Evolutionary conservation across 2,329 filamentous ascomycete genomes (phyloP).

Genomic region (Talaromyces verruculosus): DNA sequence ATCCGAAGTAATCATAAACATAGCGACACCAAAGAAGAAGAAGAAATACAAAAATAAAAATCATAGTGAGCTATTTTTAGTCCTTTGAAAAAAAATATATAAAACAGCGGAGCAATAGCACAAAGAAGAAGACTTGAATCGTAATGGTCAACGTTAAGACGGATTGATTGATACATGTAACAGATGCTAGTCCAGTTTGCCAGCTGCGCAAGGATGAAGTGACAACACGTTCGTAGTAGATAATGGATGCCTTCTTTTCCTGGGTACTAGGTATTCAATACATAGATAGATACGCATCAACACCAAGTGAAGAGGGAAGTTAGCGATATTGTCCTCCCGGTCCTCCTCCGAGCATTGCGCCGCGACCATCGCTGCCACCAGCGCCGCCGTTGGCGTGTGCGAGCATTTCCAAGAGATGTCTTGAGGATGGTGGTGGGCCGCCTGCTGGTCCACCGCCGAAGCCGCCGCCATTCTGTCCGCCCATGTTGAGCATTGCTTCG

Average conservation of each 20-base stretch:
- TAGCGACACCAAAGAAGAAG: background rate
- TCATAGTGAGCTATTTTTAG: background rate
- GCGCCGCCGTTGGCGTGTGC: constrained; percentile 35
- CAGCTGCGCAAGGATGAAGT: background rate
- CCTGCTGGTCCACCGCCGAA: constrained; percentile 40
- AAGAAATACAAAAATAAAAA: background rate
- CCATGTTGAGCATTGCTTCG: constrained; percentile 41
- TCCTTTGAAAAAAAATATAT: background rate
- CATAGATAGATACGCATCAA: background rate
- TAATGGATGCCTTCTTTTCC: background rate
- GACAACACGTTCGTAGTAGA: background rate
- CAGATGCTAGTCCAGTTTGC: background rate
- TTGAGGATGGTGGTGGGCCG: constrained; percentile 39
- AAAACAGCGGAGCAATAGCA: background rate
- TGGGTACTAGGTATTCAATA: constrained; percentile 2
- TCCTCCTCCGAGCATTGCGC: constrained; percentile 37
- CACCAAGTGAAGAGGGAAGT: background rate
- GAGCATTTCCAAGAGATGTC: constrained; percentile 48
- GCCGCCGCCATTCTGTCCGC: constrained; percentile 34
- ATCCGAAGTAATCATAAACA: background rate
- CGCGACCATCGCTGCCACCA: constrained; percentile 30
- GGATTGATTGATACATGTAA: constrained; percentile 4
- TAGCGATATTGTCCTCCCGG: constrained; percentile 37
- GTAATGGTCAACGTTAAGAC: constrained; percentile 2
- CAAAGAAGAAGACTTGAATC: background rate